Conservation (phyloP, 352 stramenopile species). For the Pythium utonaiense region DNA sequence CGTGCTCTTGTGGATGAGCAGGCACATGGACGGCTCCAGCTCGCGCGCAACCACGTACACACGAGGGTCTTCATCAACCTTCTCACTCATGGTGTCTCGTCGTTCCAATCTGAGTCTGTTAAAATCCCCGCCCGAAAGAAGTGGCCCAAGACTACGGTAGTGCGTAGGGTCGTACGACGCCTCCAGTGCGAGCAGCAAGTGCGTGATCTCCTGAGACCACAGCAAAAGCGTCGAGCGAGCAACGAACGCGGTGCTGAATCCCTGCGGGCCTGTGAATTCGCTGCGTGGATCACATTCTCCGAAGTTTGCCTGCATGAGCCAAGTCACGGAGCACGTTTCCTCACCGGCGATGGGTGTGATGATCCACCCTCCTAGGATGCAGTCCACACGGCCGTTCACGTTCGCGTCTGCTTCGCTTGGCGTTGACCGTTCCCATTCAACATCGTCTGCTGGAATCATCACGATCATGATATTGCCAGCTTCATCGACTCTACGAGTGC, state of each 20-base stretch:
- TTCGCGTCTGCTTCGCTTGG: slow-evolving; percentile 5
- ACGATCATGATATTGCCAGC: slow-evolving; percentile 57
- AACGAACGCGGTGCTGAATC: slow-evolving; percentile 26
- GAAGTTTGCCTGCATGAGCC: slow-evolving; percentile 82
- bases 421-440: too few relatives aligned
- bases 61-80: slow-evolving; percentile 32
- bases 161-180: slow-evolving; percentile 43
- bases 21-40: slow-evolving; percentile 43
- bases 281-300: slow-evolving; percentile 43
- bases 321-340: slow-evolving; percentile 64
- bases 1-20: slow-evolving; percentile 57
- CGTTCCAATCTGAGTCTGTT: slow-evolving; percentile 42
- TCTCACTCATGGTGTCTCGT: slow-evolving; percentile 24
- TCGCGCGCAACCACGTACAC: slow-evolving; percentile 47
- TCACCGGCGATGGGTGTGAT: slow-evolving; percentile 55
- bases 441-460: slow-evolving; percentile 59
- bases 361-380: slow-evolving; percentile 64
- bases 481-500: slow-evolving; percentile 47
- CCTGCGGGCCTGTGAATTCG: slow-evolving; percentile 55
- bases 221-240: slow-evolving; percentile 36
- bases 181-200: slow-evolving; percentile 43
- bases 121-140: slow-evolving; percentile 37
- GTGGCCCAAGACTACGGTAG: slow-evolving; percentile 48
- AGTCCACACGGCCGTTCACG: slow-evolving; percentile 41
- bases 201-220: slow-evolving; percentile 54